Evolutionary conservation across 2,329 filamentous ascomycete species (phyloP).

Genomic region (Ilyonectria mors-panacis): DNA sequence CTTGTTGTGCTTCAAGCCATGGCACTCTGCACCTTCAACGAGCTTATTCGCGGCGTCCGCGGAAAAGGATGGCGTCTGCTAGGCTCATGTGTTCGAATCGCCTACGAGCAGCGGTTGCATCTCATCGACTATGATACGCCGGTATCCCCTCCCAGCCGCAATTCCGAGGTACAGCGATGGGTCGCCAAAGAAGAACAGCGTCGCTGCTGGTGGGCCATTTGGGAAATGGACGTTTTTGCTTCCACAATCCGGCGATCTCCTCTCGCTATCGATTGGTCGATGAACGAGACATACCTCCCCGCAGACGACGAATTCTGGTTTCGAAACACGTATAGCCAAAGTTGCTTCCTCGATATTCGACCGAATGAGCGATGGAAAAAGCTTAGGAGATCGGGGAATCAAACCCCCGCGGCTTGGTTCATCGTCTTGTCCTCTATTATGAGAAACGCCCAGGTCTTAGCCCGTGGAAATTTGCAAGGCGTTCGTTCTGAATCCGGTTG

Average conservation of each 20-base stretch:
- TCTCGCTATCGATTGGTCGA: neutral
- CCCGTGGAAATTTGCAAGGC: neutral
- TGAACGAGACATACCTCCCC: neutral
- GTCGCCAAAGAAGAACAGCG: slow-evolving; percentile 1
- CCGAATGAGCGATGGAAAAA: neutral
- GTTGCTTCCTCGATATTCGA: neutral
- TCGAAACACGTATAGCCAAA: neutral
- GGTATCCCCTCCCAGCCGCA: neutral
- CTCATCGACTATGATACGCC: neutral
- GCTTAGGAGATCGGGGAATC: neutral
- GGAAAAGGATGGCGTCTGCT: neutral
- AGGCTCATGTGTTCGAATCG: neutral
- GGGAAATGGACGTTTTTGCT: slow-evolving; percentile 14
- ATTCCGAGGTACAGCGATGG: neutral
- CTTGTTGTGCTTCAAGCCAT: neutral
- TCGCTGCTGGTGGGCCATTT: slow-evolving; percentile 9
- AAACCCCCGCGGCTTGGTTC: neutral
- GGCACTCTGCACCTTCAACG: slow-evolving; percentile 6
- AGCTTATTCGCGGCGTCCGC: slow-evolving; percentile 3
- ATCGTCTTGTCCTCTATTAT: neutral
- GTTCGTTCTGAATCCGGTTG: neutral
- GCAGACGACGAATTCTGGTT: neutral
- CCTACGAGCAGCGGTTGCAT: neutral
- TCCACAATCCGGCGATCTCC: slow-evolving; percentile 3
- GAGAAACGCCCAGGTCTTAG: neutral